Base-by-base conservation (phyloP, 1,284 basidiomycete species). In the Tilletiaria anomala region DNA sequence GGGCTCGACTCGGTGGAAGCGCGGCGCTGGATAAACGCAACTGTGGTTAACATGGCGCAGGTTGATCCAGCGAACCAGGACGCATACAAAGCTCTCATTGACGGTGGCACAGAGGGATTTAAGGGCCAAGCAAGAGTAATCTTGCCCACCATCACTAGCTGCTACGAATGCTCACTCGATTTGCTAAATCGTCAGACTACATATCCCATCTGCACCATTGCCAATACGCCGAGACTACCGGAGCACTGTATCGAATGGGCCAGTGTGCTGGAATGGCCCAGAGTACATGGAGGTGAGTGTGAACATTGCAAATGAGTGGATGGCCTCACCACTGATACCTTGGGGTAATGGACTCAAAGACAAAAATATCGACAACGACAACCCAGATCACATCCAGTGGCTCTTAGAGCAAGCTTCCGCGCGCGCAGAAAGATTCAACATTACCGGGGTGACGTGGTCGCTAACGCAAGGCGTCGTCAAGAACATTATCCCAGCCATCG, bases 161-260 rank as follows among this genome's bases (percentile, higher is more conserved):
- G 93, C 68, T 97, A 97, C 63, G 93, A 99, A 69, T 99, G 93
- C 67, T 87, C 85, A 2, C 78, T 99, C 38, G 89, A 96, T 65
- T 93, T 97, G 84, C 77, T 96, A 39, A 94, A 91, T 67, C 93
- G 93, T 50, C 91, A 83, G 5, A 96, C 88, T 26, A 82, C 82
- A 4, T 99, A 89, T 67, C 93, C 93, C 0, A 96, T 99, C 51
- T 99, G 93, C 68, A 99, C 93, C 1, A 96, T 99, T 51, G 93
- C 93, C 44, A 97, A 97, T 63, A 99, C 93, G 0, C 93, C 93
- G 14, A 82, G 93, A 44, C 73, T 97, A 22, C 93, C 93, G 3
- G 93, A 99, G 67, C 93, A 99, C 66, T 97, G 93, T 65, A 96
- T 99, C 63, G 93, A 97, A 70, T 99, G 93, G 91, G 93, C 93